Base-by-base conservation (phyloP, 139 green algal species). In the Prasinococcaceae sp. region DNA sequence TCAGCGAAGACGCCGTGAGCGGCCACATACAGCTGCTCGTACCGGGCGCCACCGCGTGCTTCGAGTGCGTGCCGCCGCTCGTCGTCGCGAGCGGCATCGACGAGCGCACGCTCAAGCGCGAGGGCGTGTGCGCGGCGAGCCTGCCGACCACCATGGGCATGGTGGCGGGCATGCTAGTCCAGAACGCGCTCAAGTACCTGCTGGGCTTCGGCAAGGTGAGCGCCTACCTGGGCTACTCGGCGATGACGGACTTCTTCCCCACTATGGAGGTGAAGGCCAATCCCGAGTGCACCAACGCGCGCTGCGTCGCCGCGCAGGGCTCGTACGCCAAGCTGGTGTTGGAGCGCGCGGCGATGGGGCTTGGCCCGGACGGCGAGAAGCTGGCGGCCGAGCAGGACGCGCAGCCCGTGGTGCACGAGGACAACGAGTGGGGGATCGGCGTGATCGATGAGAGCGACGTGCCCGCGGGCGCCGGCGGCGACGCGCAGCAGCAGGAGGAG, bases 81-180 rank as follows among this genome's bases (percentile, higher is more conserved):
- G 85, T 93, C 43, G 82, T 94, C 23, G 85, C 85, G n/a, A 82
- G 67, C 29, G 88, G 88, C 44, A 88, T 97, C 47, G 89, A 97
- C 64, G 88, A 97, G 69, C 72, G 75, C 41, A 97, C 85, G 4
- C 65, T 97, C 14, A 94, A 95, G 70, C 70, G 88, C 1, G 89
- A 97, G 61, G 89, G 87, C 23, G 88, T 97, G 38, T 97, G 88
- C 57, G 89, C 88, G 0, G 88, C 88, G 24, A 88, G 74, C n/a
- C 76, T 97, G 48, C 88, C 88, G 30, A 97, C 88, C 50, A 97
- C 88, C 30, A 97, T 97, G 88, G 75, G 88, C 60, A 94, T 97
- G 44, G 69, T 96, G 22, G 86, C 88, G 4, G 88, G 84, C 16
- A 57, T 97, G 55, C 72, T 97, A 45, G 88, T 96, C 41, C 88